Evolutionary conservation across 169 alveolate genomes (phyloP).

Genomic region (Sarcocystis neurona): DNA sequence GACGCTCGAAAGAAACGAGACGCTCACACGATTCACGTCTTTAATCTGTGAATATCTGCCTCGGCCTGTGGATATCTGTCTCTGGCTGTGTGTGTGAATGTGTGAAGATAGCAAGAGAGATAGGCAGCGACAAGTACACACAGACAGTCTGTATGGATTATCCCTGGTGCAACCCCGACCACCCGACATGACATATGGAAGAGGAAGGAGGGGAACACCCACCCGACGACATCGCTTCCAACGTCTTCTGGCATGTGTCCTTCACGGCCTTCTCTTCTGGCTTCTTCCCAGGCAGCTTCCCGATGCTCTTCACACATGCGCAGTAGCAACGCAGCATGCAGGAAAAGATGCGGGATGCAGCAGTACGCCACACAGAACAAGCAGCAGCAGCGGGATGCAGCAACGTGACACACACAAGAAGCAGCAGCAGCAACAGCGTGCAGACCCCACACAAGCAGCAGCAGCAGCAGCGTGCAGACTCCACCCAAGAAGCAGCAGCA

Average conservation of each 20-base stretch:
- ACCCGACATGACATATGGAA: neutral
- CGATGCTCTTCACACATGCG: slow-evolving; percentile 46
- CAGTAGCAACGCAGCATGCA: no score
- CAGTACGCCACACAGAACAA: no score
- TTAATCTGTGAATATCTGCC: no score
- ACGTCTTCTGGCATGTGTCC: slow-evolving; percentile 58
- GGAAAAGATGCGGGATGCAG: no score
- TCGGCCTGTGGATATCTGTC: neutral
- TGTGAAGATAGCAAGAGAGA: neutral
- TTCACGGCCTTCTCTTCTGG: slow-evolving; percentile 64
- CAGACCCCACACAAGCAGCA: no score
- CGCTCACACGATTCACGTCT: no score
- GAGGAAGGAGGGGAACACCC: neutral
- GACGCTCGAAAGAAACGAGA: no score
- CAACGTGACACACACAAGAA: no score
- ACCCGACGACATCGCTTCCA: slow-evolving; percentile 58
- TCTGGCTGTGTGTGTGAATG: neutral
- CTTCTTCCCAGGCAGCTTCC: slow-evolving; percentile 52
- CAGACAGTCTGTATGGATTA: neutral
- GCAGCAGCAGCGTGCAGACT: no score
- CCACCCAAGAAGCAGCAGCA: no score
- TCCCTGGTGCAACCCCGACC: neutral
- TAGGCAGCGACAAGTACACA: neutral
- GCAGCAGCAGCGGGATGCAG: no score
- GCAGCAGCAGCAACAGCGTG: no score